Evolutionary conservation across 768 basidiomycete genomes (phyloP), one percentile per base, ranked within the genome.

Genomic region (Brasilioporus rufonigricans): DNA sequence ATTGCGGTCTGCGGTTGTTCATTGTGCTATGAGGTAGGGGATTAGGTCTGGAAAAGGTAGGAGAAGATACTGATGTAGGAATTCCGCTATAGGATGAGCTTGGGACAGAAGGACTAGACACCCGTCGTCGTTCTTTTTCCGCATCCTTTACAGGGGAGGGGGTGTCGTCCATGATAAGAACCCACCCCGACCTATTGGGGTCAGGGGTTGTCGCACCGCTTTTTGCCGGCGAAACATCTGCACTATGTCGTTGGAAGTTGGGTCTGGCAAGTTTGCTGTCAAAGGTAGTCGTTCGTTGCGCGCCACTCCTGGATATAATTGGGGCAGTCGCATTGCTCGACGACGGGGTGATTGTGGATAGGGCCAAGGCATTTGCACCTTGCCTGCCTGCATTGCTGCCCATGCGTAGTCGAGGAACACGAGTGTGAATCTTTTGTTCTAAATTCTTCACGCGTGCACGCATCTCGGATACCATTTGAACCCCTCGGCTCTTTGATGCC

Each of bases 391-490:
- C 84, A 49, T 84, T 82, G 64, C 89, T 91, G 19, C 84, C 86
- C 85, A 91, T 89, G 13, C 91, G 86, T 52, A 93, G 67, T 50
- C 91, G 81, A 23, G 91, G 91, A 48, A 93, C 91, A 41, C 88
- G 87, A 41, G 89, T 91, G 64, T 92, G 89, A 43, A 93, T 89
- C 71, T 88, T 90, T 72, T 91, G 89, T 64, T 93, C 89, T 36
- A 93, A 72, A 61, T 86, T 88, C 65, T 78, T 84, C 29, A 93
- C 91, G 48, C 88, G 80, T 36, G 89, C 90, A 39, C 92, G 83
- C 87, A 94, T 91, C 67, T 93, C 92, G 23, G 89, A 87, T 6
- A 93, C 90, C 92, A 94, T 93, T 65, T 93, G 91, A 4, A 92
- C 89, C 26, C 91, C 91, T 67, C 85, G 88, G 68, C 81, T 91